Evolutionary conservation across 1,284 basidiomycete genomes (phyloP), one percentile per base, ranked within the genome.

Genomic region (Exsudoporus floridanus): DNA sequence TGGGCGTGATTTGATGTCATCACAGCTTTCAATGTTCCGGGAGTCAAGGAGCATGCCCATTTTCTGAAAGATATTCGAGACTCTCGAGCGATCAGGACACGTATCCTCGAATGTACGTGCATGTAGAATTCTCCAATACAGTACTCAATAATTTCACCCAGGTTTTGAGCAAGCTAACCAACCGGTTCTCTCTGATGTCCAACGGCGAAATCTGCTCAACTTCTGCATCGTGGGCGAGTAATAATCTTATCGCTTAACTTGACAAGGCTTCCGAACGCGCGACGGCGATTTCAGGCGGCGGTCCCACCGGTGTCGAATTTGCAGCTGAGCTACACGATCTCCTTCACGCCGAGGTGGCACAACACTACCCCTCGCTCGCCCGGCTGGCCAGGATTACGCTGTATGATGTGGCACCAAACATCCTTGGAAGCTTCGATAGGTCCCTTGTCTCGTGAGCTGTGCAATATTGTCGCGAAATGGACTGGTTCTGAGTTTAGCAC

Each of bases 321-420:
- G 82, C 88, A 0, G 91, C 92, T 8, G 94, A 96, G 70, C 70
- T 97, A 52, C 84, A 91, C 56, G 93, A 97, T 67, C 77, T 96
- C 38, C 76, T 94, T 50, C 82, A 84, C 52, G 79, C 84, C 27
- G 94, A 97, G 58, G 80, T 94, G 6, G 66, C 76, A n/a, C 72
- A 73, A 37, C 76, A 86, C 60, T 90, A 84, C 62, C 87, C 88
- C 4, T 63, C 73, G 4, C 76, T 92, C 52, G 79, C 82, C 51
- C 77, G 77, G 54, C 64, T 88, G 54, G 77, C 83, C 10, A 81
- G 78, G 65, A 95, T 86, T 65, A 88, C 81, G 52, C 77, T 89
- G 53, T 94, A 86, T 73, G 94, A 91, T 72, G 90, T 86, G 41
- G 91, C 82, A 40, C 83, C 90, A 5, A 83, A 80, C 54, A 94